A percentile compares a stretch with the other conserved stretches of the same genome.
phyloP scores from a whole-genome alignment of 495 filamentous ascomycete genomes.

The Tuber aestivum region DNA sequence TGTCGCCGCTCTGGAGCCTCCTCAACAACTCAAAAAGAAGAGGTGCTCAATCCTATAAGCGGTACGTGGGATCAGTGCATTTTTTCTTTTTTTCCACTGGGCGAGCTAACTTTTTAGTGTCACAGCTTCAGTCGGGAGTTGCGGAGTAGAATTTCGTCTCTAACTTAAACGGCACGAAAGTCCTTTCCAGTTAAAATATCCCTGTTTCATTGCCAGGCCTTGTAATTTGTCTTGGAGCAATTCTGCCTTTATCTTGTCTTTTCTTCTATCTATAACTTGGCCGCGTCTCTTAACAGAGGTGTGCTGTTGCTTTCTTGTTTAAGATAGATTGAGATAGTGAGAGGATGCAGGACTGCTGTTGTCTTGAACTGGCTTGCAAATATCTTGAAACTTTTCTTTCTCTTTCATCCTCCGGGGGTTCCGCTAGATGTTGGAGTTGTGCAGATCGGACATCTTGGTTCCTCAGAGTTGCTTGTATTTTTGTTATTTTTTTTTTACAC shows the following conservation, averaged over 20 bases:
- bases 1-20: conserved; percentile 82
- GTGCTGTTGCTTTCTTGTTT: conserved; percentile 38
- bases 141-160: conserved; percentile 16
- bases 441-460: conserved; percentile 16
- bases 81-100: neutral
- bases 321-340: conserved; percentile 38
- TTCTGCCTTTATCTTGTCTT: conserved; percentile 7
- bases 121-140: conserved; percentile 10
- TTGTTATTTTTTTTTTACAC: conserved; percentile 23
- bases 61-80: neutral
- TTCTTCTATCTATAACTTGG: neutral
- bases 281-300: neutral
- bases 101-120: conserved; percentile 14
- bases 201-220: conserved; percentile 1
- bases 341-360: conserved; percentile 30
- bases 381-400: conserved; percentile 12
- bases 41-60: conserved; percentile 36
- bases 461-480: conserved; percentile 10
- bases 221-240: conserved; percentile 6
- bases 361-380: conserved; percentile 20
- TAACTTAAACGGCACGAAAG: conserved; percentile 32
- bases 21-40: conserved; percentile 45
- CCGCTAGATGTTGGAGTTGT: conserved; percentile 5
- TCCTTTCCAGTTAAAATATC: conserved; percentile 24
- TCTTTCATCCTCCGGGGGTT: conserved; percentile 13